Conservation (phyloP, 2,329 filamentous ascomycete genomes). For the Nothopassalora personata region DNA sequence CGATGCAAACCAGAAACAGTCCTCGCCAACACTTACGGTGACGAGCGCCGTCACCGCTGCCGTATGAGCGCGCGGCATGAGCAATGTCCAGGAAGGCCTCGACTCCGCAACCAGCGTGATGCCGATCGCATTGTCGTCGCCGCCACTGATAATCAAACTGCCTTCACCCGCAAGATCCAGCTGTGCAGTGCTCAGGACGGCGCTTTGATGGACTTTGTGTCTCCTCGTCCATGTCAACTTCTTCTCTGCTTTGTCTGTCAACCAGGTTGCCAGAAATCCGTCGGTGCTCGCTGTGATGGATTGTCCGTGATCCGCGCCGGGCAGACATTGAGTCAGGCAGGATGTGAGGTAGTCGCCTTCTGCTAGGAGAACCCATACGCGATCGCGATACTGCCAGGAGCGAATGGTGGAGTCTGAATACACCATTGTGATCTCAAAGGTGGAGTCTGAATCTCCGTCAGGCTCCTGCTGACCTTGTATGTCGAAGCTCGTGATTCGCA, state of each 20-base stretch:
- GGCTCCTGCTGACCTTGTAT: conserved; percentile 34
- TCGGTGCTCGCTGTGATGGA: conserved; percentile 74
- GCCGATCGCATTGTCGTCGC: conserved; percentile 80
- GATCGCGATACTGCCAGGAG: conserved; percentile 33
- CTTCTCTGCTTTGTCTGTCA: not conserved
- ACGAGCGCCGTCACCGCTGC: conserved; percentile 61
- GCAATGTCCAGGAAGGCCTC: conserved; percentile 25
- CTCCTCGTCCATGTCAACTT: conserved; percentile 33
- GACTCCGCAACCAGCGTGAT: conserved; percentile 40
- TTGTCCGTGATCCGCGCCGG: conserved; percentile 42
- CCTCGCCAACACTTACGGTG: conserved; percentile 25
- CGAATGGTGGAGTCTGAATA: conserved; percentile 81
- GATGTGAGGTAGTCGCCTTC: conserved; percentile 44
- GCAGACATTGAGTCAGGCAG: conserved; percentile 63
- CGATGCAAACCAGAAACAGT: conserved; percentile 21
- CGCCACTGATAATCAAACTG: conserved; percentile 64
- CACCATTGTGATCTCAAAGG: conserved; percentile 62
- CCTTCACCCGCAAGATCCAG: not conserved
- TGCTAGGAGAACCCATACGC: conserved; percentile 34
- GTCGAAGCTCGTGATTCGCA: conserved; percentile 78
- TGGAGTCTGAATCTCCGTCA: conserved; percentile 7
- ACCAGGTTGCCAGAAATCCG: conserved; percentile 64
- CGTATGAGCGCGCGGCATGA: conserved; percentile 60
- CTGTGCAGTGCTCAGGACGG: conserved; percentile 58
- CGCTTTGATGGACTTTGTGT: conserved; percentile 67